Base-by-base conservation (phyloP, 2,329 filamentous ascomycete genomes). In the Xylaria sp. region DNA sequence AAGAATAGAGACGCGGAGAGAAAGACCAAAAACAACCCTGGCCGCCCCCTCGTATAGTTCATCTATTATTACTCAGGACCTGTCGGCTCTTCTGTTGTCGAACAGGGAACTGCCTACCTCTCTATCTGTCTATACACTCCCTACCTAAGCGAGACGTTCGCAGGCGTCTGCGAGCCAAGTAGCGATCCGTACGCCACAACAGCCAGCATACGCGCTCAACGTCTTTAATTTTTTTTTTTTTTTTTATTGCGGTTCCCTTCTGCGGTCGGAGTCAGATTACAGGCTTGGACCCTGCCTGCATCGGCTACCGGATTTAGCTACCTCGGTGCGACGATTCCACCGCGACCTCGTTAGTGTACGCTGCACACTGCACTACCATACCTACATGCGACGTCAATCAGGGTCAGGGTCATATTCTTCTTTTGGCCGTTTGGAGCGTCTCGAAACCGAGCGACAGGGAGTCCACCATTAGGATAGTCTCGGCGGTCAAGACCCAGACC, bases 331-430 rank as follows among this genome's bases (percentile, higher is more conserved):
- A 69, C 65, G 61, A 45, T 24, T 65, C 6, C 64, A 32, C 51
- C 50, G 24, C 48, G 19, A 24, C 21, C 12, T 51, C 48, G 48
- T 30, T 51, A 51, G 48, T 51, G 48, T 21, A 27, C 19, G 6
- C 24, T 55, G 27, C 30, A 14, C 27, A 21, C 30, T 30, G 34
- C 54, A 63, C 54, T 54, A 19, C 64, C 64, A 70, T 79, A 78
- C 79, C 81, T 84, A 78, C 79, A 82, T 84, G 82, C 83, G 79
- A 82, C 82, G 81, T 78, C 78, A 82, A 82, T 82, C 83, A 83
- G 81, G 81, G 80, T 81, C 78, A 64, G 67, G 56, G 66, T 39
- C 61, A 61, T 64, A 61, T 68, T 55, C 30, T 68, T 59, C 61
- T 67, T 67, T 64, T 32, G 67, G 64, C 34, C 51, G 56, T 61